Evolutionary conservation across 768 basidiomycete species (phyloP), one percentile per base, ranked within the genome.

Genomic region (Melanogaster broomeanus): DNA sequence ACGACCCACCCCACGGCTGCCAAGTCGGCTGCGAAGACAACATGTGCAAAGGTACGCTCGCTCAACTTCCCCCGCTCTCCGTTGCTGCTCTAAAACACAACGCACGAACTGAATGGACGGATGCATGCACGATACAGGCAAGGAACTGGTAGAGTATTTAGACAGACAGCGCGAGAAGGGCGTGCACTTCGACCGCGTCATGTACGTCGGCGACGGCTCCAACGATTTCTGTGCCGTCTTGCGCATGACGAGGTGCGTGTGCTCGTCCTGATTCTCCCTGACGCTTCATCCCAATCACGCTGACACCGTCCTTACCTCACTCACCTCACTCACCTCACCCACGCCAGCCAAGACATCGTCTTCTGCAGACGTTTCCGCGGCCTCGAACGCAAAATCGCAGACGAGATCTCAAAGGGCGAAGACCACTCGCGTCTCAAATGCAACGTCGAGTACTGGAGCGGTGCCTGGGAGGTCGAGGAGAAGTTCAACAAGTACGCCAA

Each of bases 391-490:
- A 82, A 92, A 28, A 93, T 98, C 58, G 74, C 76, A 34, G 77
- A 78, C 43, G 90, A 97, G 25, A 47, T 31, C 13, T 53, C 53
- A 24, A 44, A 41, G 52, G 90, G 89, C 3, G 61, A 76, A 38
- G 68, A 67, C 33, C 11, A 31, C 12, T 70, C 71, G 11, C 90
- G 90, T 11, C 77, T 97, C 53, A 80, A 82, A 51, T 87, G 87
- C 60, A 67, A 84, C 48, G 80, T 94, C 52, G 76, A 82, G 59
- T 88, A 90, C 65, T 98, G 96, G 96, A 82, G 82, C 7, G 93
- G 92, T 33, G 95, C 94, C 39, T 98, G 96, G 96, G 93, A 98
- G 67, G 85, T 94, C 41, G 96, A 98, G 68, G 92, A 96, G 69
- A 78, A 82, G 39, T 89, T 93, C 61, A 66, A 63, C 35, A 34